These are phyloP conservation scores for Pseudogymnoascus sp. DNA, from an alignment of 2,329 filamentous ascomycete species.

Conservation along the genomic window DNA sequence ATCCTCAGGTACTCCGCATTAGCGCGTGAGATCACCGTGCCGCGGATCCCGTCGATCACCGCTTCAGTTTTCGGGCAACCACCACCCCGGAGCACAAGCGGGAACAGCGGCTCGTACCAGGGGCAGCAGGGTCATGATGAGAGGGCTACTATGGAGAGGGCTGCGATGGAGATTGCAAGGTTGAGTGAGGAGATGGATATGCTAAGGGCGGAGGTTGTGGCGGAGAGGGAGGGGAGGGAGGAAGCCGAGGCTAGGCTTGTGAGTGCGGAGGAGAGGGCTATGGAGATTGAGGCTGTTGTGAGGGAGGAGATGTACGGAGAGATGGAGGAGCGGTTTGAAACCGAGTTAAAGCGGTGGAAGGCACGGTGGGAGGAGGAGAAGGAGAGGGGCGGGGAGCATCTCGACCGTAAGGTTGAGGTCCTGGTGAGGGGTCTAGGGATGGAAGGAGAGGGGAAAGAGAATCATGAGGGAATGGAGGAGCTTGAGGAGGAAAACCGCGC, in stretches of 20 bases:
- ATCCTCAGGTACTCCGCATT: slow-evolving; percentile 91
- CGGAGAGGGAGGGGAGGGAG: slow-evolving; percentile 61
- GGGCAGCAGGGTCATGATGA: slow-evolving; percentile 30
- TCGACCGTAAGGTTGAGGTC: slow-evolving; percentile 80
- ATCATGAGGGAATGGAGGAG: slow-evolving; percentile 54
- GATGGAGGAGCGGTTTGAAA: slow-evolving; percentile 68
- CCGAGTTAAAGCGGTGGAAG: slow-evolving; percentile 77
- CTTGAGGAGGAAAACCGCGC: slow-evolving; percentile 64
- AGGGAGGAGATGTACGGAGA: slow-evolving; percentile 83
- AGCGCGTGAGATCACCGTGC: slow-evolving; percentile 85
- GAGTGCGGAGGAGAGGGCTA: slow-evolving; percentile 53
- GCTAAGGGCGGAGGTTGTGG: slow-evolving; percentile 58
- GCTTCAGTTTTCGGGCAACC: slow-evolving; percentile 48
- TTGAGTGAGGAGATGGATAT: slow-evolving; percentile 70
- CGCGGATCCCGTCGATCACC: slow-evolving; percentile 75
- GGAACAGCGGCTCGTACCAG: neutral
- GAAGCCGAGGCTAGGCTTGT: slow-evolving; percentile 67
- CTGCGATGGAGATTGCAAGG: slow-evolving; percentile 72
- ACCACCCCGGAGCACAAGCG: neutral
- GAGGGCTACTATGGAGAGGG: slow-evolving; percentile 70
- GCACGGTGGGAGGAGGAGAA: slow-evolving; percentile 67
- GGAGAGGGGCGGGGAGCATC: slow-evolving; percentile 73
- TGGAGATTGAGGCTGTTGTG: slow-evolving; percentile 70
- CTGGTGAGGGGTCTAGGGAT: slow-evolving; percentile 44
- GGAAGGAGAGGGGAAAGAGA: slow-evolving; percentile 39